These are phyloP conservation scores for Chenopodium quinoa DNA, from an alignment of 148 eudicot genomes.

Conservation along the genomic window DNA sequence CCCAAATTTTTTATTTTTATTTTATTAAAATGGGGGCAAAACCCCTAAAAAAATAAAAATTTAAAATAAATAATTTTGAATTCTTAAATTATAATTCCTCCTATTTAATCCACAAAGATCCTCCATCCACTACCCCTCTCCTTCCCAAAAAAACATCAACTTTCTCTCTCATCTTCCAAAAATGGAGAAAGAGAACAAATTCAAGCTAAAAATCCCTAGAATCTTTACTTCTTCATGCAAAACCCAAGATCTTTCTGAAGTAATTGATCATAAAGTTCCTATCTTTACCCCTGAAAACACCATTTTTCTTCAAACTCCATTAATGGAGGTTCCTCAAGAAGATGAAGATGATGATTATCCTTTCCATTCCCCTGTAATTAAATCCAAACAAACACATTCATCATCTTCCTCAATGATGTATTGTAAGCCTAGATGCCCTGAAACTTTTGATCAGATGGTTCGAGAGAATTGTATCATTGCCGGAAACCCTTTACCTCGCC, in stretches of 20 bases:
- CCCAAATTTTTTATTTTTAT: background rate
- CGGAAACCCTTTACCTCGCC: slow-evolving; percentile 25
- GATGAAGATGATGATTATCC: slow-evolving; percentile 5
- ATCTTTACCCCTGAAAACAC: slow-evolving; percentile 33
- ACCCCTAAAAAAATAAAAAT: background rate
- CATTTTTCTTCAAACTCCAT: slow-evolving; percentile 25
- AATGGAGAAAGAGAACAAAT: slow-evolving; percentile 43
- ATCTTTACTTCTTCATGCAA: slow-evolving; percentile 50
- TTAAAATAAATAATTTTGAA: slow-evolving; percentile 7
- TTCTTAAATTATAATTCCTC: background rate
- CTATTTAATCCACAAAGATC: slow-evolving; percentile 32
- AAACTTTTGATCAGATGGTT: slow-evolving; percentile 36
- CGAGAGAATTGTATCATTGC: slow-evolving; percentile 26
- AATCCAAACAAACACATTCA: slow-evolving; percentile 11
- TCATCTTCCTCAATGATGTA: slow-evolving; percentile 30
- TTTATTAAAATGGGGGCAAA: too few species aligned
- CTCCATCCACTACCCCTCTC: slow-evolving; percentile 21
- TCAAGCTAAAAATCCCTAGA: slow-evolving; percentile 42
- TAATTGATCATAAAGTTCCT: slow-evolving; percentile 33
- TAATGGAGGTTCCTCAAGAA: slow-evolving; percentile 17
- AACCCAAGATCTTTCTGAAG: slow-evolving; percentile 38
- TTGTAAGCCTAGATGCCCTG: slow-evolving; percentile 43
- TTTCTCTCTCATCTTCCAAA: slow-evolving; percentile 27
- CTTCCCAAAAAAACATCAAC: slow-evolving; percentile 11
- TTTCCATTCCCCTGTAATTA: slow-evolving; percentile 15